A percentile compares a stretch with the other conserved stretches of the same genome.
Evolutionary conservation across 2,329 filamentous ascomycete species (phyloP).

Genomic region (Scedosporium apiospermum): DNA sequence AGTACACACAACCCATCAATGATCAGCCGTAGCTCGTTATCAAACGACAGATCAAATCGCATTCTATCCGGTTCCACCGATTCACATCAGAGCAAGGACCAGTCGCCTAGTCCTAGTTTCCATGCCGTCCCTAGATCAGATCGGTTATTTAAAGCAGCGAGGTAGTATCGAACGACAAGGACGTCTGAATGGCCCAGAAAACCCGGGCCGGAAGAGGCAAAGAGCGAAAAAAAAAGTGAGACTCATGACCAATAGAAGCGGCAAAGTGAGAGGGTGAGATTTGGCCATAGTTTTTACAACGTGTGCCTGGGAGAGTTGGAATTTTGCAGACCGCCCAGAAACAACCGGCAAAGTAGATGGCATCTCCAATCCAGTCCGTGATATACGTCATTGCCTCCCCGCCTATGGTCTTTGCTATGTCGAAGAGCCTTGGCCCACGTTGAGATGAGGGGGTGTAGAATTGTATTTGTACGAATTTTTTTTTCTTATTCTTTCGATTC

Average conservation of each 20-base stretch:
- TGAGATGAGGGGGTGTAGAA: no score
- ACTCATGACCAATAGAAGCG: background rate
- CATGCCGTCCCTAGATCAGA: background rate
- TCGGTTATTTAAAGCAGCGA: background rate
- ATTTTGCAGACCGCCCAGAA: no score
- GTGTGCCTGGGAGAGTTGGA: no score
- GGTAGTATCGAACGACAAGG: background rate
- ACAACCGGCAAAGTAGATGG: no score
- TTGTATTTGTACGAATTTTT: no score
- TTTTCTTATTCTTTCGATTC: background rate
- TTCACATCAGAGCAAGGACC: background rate
- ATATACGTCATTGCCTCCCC: no score
- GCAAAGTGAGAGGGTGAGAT: background rate
- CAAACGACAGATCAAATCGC: background rate
- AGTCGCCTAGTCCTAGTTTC: background rate
- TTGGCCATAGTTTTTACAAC: no score
- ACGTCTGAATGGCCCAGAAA: background rate
- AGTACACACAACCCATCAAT: no score
- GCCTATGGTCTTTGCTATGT: no score
- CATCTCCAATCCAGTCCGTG: no score
- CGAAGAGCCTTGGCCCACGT: no score
- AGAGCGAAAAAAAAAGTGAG: background rate
- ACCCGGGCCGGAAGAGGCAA: background rate
- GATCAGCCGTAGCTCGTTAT: background rate
- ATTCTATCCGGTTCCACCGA: background rate